These are phyloP conservation scores for Phytophthora pini DNA, from an alignment of 352 stramenopile genomes.

Conservation along the genomic window DNA sequence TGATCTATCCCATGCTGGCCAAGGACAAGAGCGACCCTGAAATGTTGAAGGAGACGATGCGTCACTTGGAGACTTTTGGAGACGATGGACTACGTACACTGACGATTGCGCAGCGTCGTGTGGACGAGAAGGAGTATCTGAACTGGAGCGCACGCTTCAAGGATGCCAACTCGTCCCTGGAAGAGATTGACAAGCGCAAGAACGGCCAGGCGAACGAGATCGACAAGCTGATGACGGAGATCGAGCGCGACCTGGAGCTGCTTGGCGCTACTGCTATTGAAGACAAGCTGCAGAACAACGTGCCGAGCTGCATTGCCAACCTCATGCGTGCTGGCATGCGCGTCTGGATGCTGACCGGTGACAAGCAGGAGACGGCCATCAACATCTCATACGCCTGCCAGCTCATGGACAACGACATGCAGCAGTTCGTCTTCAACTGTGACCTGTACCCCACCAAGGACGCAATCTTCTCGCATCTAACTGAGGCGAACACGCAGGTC, in stretches of 20 bases:
- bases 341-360: constrained; percentile 94
- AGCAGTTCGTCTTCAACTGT: constrained; percentile 74
- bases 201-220: constrained; percentile 71
- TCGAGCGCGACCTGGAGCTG: constrained; percentile 84
- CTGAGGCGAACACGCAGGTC: constrained; percentile 40
- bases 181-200: constrained; percentile 86
- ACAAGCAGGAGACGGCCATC: constrained; percentile 95
- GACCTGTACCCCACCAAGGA: constrained; percentile 66
- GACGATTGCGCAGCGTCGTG: constrained; percentile 66
- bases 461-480: constrained; percentile 43
- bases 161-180: constrained; percentile 65
- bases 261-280: constrained; percentile 93
- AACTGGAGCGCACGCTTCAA: constrained; percentile 75
- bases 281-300: constrained; percentile 93
- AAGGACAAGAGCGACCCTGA: constrained; percentile 65
- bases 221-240: constrained; percentile 73
- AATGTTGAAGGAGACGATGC: constrained; percentile 62
- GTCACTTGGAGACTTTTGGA: constrained; percentile 81
- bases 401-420: constrained; percentile 90
- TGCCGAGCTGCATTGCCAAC: constrained; percentile 87
- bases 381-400: constrained; percentile 94
- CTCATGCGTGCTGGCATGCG: constrained; percentile 90
- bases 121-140: constrained; percentile 67
- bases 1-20: constrained; percentile 87
- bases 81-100: constrained; percentile 88